Conservation (phyloP, 106 monocot species). For the Dendrobium chrysotoxum region DNA sequence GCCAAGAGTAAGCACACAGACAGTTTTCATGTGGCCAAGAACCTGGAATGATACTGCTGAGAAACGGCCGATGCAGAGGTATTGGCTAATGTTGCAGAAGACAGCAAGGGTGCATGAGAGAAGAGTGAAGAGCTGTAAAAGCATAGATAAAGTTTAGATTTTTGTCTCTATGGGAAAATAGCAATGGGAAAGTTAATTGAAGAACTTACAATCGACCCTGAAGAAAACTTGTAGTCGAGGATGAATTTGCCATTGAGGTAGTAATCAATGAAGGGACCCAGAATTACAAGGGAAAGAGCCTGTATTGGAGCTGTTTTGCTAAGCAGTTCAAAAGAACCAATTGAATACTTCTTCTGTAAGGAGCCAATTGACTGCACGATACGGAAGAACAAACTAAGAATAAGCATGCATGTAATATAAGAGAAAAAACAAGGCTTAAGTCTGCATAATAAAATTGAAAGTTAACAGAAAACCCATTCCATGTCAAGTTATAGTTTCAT, state of each 20-base stretch:
- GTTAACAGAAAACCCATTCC: background rate
- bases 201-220: constrained; percentile 49
- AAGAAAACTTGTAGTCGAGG: constrained; percentile 34
- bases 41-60: constrained; percentile 26
- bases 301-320: constrained; percentile 81
- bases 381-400: background rate
- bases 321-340: constrained; percentile 70
- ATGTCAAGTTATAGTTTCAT: background rate
- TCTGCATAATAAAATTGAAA: background rate
- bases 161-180: no score
- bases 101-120: constrained; percentile 21
- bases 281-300: constrained; percentile 49
- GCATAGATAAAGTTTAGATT: background rate
- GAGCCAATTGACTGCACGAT: constrained; percentile 59
- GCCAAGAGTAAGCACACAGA: constrained; percentile 24
- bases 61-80: constrained; percentile 31
- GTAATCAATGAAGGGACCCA: constrained; percentile 66
- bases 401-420: background rate
- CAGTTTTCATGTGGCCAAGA: constrained; percentile 28
- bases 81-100: constrained; percentile 32
- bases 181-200: background rate
- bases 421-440: background rate
- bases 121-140: constrained; percentile 21
- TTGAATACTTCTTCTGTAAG: constrained; percentile 66
- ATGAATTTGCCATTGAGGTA: constrained; percentile 43